Evolutionary conservation across 805 yeast genomes (phyloP).

Genomic region (Yarrowia sp.): DNA sequence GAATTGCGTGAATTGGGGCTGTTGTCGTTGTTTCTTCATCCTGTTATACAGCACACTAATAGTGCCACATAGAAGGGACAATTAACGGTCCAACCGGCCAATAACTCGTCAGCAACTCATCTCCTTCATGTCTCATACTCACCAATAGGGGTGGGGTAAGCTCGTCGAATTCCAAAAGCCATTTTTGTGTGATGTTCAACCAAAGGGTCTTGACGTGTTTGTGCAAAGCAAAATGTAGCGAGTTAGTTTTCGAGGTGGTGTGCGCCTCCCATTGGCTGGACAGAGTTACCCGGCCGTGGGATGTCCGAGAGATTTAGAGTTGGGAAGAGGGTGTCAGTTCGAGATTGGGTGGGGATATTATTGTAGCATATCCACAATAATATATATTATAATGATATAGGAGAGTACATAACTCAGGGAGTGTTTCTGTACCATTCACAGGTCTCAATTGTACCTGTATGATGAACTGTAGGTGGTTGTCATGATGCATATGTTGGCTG

Average conservation of each 20-base stretch:
- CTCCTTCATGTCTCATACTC: conserved; percentile 27
- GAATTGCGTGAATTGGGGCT: background rate
- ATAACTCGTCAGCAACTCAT: too few relatives aligned
- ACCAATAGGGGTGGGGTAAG: conserved; percentile 37
- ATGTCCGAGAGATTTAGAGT: background rate
- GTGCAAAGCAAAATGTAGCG: conserved; percentile 25
- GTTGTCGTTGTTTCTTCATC: background rate
- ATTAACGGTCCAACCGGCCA: background rate
- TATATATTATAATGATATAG: too few relatives aligned
- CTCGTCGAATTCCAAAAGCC: conserved; percentile 27
- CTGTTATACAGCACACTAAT: background rate
- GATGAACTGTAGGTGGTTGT: too few relatives aligned
- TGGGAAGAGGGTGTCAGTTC: background rate
- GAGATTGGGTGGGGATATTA: background rate
- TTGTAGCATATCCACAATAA: background rate
- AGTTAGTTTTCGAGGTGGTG: conserved; percentile 16
- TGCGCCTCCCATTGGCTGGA: conserved; percentile 26
- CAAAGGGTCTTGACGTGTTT: conserved; percentile 25
- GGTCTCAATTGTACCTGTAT: too few relatives aligned
- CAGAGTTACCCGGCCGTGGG: conserved; percentile 22
- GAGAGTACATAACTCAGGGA: too few relatives aligned
- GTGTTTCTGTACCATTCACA: too few relatives aligned
- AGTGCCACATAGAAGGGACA: background rate
- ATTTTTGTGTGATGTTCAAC: conserved; percentile 25
- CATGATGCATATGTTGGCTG: too few relatives aligned